A percentile compares a stretch with the other conserved stretches of the same genome.
Conservation (phyloP, 768 basidiomycete species). For the Tricholoma matsutake region DNA sequence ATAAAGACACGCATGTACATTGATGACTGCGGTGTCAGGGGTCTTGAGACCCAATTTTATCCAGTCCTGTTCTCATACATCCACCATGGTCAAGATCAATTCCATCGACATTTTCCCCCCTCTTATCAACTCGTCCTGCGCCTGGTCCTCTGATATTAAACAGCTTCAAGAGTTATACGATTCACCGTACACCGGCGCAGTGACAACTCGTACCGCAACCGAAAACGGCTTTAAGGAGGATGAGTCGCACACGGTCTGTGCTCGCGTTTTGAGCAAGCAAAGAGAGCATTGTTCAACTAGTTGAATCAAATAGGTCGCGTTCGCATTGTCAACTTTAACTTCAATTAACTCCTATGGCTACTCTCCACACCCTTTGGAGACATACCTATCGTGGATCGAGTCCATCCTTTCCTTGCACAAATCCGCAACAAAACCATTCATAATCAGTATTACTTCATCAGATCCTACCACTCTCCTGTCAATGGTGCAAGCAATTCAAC, state of each 20-base stretch:
- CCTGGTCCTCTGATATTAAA: slow-evolving; percentile 70
- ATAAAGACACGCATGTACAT: not conserved
- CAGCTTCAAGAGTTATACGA: slow-evolving; percentile 68
- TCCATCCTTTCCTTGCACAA: slow-evolving; percentile 41
- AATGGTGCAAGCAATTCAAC: slow-evolving; percentile 62
- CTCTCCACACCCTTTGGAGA: slow-evolving; percentile 69
- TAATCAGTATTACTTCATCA: slow-evolving; percentile 77
- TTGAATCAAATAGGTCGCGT: slow-evolving; percentile 50
- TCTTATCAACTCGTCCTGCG: slow-evolving; percentile 75
- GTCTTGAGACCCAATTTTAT: slow-evolving; percentile 19
- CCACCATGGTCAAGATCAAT: slow-evolving; percentile 57
- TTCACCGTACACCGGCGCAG: slow-evolving; percentile 68
- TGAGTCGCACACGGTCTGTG: slow-evolving; percentile 54
- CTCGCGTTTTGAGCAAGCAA: not conserved
- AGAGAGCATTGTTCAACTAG: slow-evolving; percentile 2
- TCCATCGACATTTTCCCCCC: slow-evolving; percentile 57
- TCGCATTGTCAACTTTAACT: slow-evolving; percentile 46
- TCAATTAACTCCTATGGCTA: slow-evolving; percentile 87
- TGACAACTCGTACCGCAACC: slow-evolving; percentile 79
- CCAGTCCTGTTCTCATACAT: not conserved
- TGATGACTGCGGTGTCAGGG: slow-evolving; percentile 12
- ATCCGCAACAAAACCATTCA: slow-evolving; percentile 47
- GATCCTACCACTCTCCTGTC: slow-evolving; percentile 43
- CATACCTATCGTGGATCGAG: slow-evolving; percentile 64
- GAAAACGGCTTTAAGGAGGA: slow-evolving; percentile 69